These are phyloP conservation scores for Tolypocladium paradoxum DNA, from an alignment of 2,329 filamentous ascomycete species.

Conservation along the genomic window DNA sequence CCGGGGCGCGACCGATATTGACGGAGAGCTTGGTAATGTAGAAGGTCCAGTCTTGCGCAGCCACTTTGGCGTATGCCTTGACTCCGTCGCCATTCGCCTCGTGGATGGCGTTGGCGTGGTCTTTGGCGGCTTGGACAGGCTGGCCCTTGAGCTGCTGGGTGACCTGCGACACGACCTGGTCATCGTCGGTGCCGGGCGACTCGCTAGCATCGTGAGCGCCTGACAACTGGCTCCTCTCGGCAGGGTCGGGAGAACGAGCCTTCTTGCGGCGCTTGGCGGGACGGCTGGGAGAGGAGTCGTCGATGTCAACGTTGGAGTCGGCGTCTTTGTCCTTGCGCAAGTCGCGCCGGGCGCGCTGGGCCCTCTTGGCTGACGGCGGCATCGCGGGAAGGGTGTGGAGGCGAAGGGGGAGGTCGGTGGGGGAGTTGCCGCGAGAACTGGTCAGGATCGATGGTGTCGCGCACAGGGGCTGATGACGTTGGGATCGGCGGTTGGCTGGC, in stretches of 20 bases:
- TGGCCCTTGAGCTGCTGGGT: constrained; percentile 39
- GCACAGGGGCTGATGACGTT: background rate
- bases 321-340: constrained; percentile 24
- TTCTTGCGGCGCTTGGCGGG: constrained; percentile 56
- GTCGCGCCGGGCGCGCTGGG: constrained; percentile 26
- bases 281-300: constrained; percentile 48
- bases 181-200: constrained; percentile 37
- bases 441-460: background rate
- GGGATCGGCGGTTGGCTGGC: background rate
- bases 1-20: constrained; percentile 63
- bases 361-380: constrained; percentile 27
- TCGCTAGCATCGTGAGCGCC: constrained; percentile 22
- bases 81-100: constrained; percentile 51
- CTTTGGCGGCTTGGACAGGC: constrained; percentile 47
- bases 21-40: constrained; percentile 67
- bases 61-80: constrained; percentile 71
- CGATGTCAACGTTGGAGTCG: constrained; percentile 24
- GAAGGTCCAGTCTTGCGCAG: constrained; percentile 74
- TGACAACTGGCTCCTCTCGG: constrained; percentile 7
- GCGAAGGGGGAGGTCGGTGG: constrained; percentile 1
- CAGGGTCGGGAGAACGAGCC: constrained; percentile 17
- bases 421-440: background rate
- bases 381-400: constrained; percentile 13
- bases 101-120: constrained; percentile 54
- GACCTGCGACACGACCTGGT: constrained; percentile 45